Evolutionary conservation across 805 yeast species (phyloP).

Genomic region (Monosporozyma servazzii): DNA sequence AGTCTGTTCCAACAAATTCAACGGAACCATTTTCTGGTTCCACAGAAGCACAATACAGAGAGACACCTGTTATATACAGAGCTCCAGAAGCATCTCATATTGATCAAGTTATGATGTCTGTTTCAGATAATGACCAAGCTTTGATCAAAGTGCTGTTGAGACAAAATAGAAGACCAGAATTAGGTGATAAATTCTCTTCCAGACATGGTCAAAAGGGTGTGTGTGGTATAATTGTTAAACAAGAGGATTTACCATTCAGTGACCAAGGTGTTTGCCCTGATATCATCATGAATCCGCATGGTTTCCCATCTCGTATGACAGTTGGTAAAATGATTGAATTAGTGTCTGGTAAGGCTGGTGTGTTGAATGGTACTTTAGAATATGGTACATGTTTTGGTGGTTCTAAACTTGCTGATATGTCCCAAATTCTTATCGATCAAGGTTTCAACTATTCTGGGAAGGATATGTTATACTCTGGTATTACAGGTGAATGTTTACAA

Average conservation of each 20-base stretch:
- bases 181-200: conserved; percentile 95
- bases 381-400: conserved; percentile 99
- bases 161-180: conserved; percentile 94
- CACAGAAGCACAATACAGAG: conserved; percentile 55
- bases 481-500: conserved; percentile 93
- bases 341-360: conserved; percentile 96
- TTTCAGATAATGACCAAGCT: conserved; percentile 90
- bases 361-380: conserved; percentile 78
- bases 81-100: conserved; percentile 94
- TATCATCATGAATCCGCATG: conserved; percentile 97
- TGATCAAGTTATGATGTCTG: conserved; percentile 96
- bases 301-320: conserved; percentile 99
- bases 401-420: conserved; percentile 92
- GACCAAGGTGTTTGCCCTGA: conserved; percentile 91
- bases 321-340: conserved; percentile 97
- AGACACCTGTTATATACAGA: conserved; percentile 83
- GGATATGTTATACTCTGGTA: conserved; percentile 94
- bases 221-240: conserved; percentile 95
- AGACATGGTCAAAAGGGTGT: conserved; percentile 99
- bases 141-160: conserved; percentile 83
- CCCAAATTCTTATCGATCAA: conserved; percentile 75
- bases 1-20: conserved; percentile 79
- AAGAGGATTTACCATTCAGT: conserved; percentile 92
- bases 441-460: conserved; percentile 95
- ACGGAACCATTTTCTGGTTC: conserved; percentile 34